Conservation (phyloP, 176 grass and related monocot species). For the Metroxylon sagu region DNA sequence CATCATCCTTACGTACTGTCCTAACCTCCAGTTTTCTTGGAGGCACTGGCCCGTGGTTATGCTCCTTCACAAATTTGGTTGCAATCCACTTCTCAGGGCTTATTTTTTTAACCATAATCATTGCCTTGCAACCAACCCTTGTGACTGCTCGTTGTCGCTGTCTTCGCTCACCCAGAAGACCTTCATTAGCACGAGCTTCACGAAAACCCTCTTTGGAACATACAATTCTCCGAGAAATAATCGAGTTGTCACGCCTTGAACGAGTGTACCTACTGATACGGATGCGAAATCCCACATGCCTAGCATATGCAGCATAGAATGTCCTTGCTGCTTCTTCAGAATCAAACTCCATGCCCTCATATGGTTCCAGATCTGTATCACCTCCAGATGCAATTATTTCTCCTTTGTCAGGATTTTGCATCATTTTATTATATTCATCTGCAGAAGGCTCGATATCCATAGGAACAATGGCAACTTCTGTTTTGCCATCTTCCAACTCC, state of each 20-base stretch:
- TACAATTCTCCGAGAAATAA: slow-evolving; percentile 59
- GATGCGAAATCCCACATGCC: slow-evolving; percentile 37
- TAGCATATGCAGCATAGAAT: slow-evolving; percentile 52
- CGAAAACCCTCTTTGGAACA: slow-evolving; percentile 67
- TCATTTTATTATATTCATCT: background rate
- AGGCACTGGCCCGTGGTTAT: slow-evolving; percentile 53
- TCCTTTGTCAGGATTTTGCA: slow-evolving; percentile 13
- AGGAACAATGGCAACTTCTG: slow-evolving; percentile 7
- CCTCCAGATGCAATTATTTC: slow-evolving; percentile 33
- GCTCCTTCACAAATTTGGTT: slow-evolving; percentile 45
- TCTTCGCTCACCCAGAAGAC: slow-evolving; percentile 31
- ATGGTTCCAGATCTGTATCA: slow-evolving; percentile 42
- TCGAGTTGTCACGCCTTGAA: slow-evolving; percentile 60
- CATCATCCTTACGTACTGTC: slow-evolving; percentile 5
- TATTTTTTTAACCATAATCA: slow-evolving; percentile 54
- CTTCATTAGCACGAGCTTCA: slow-evolving; percentile 38
- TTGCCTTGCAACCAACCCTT: slow-evolving; percentile 71
- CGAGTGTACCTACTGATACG: slow-evolving; percentile 55
- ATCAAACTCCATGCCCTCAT: slow-evolving; percentile 60
- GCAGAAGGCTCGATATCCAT: slow-evolving; percentile 24
- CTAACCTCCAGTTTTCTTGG: slow-evolving; percentile 42
- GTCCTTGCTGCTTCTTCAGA: slow-evolving; percentile 59
- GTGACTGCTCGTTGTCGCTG: slow-evolving; percentile 31
- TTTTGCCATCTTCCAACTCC: slow-evolving; percentile 21
- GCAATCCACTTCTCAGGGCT: slow-evolving; percentile 44